Evolutionary conservation across 2,329 filamentous ascomycete species (phyloP).

Genomic region (Penicillium occitanis): DNA sequence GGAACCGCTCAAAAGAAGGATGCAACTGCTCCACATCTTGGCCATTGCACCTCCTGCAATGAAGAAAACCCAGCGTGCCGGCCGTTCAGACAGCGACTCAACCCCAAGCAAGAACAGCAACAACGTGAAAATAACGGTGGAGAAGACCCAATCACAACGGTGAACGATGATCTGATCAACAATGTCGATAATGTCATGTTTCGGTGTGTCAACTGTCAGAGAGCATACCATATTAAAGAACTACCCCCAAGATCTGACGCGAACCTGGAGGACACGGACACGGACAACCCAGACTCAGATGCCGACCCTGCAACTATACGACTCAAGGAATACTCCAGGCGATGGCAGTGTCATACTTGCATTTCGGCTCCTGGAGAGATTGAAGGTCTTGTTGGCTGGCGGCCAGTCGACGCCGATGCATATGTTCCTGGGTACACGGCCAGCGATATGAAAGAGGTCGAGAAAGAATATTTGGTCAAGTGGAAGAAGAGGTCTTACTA

Average conservation of each 20-base stretch:
- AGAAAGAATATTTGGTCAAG: constrained; percentile 91
- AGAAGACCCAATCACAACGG: constrained; percentile 68
- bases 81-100: constrained; percentile 71
- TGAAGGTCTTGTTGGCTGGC: constrained; percentile 82
- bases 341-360: constrained; percentile 82
- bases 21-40: constrained; percentile 64
- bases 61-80: constrained; percentile 66
- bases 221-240: constrained; percentile 83
- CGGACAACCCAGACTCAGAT: constrained; percentile 21
- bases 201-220: constrained; percentile 73
- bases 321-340: constrained; percentile 68
- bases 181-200: constrained; percentile 76
- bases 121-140: constrained; percentile 76
- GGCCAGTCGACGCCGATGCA: constrained; percentile 61
- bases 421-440: constrained; percentile 56
- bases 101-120: constrained; percentile 78
- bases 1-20: constrained; percentile 69
- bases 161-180: constrained; percentile 67
- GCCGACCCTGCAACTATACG: constrained; percentile 56
- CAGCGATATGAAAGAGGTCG: constrained; percentile 64
- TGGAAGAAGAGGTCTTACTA: constrained; percentile 81
- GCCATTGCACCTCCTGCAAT: constrained; percentile 70
- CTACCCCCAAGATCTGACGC: constrained; percentile 54
- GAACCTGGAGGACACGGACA: constrained; percentile 16
- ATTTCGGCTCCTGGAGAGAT: constrained; percentile 64